phyloP scores from a whole-genome alignment of 306 rosid species.

The barrel medic (Medicago truncatula) region MtrunA17r5.0-ANR NC_053044.1:46130001-46130500 shows the following conservation, averaged over 20 bases:
- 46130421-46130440: too few relatives aligned
- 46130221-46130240: background rate
- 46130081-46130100: background rate
- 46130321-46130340: background rate
- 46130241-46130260: background rate
- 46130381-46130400: background rate
- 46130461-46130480: too few relatives aligned
- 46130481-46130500: too few relatives aligned
- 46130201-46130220: background rate
- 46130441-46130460: too few relatives aligned
- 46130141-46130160: background rate
- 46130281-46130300: background rate
- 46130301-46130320: background rate
- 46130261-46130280: background rate
- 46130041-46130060: slow-evolving; percentile 18
- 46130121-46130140: background rate
- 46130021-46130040: background rate
- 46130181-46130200: background rate
- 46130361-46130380: background rate
- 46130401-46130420: background rate
- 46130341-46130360: background rate
- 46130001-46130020: slow-evolving; percentile 68
- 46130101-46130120: background rate
- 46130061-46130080: background rate
- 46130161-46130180: background rate